phyloP scores from a whole-genome alignment of 1,284 basidiomycete genomes.

The Phenoliferia sp. region DNA sequence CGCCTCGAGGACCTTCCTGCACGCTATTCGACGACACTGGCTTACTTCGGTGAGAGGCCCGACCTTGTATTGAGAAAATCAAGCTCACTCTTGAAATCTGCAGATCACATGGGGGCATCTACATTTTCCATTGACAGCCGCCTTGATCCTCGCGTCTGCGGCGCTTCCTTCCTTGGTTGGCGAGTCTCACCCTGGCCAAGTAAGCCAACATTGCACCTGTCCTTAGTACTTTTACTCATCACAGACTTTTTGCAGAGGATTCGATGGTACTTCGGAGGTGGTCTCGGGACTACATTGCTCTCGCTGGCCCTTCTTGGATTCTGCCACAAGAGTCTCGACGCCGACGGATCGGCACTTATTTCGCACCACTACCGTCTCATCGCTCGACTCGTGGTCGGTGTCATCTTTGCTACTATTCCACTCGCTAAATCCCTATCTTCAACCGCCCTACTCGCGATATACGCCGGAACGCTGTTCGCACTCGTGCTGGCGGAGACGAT shows the following conservation, averaged over 20 bases:
- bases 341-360: neutral
- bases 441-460: conserved; percentile 2
- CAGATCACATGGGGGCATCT: conserved; percentile 33
- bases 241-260: neutral
- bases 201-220: neutral
- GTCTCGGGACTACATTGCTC: neutral
- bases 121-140: conserved; percentile 40
- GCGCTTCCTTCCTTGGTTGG: neutral
- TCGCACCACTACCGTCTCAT: neutral
- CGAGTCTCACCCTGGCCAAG: neutral
- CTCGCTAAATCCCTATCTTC: neutral
- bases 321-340: conserved; percentile 4
- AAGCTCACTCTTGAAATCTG: neutral
- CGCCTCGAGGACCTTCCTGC: conserved; percentile 38
- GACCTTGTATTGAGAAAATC: neutral
- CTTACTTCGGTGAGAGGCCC: conserved; percentile 31
- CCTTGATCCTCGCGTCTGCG: conserved; percentile 28
- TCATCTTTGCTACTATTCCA: conserved; percentile 1
- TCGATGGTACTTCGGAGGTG: conserved; percentile 5
- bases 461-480: neutral
- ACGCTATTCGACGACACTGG: conserved; percentile 39
- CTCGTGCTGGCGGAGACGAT: conserved; percentile 3
- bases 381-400: neutral
- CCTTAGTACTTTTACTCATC: neutral
- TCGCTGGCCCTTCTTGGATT: neutral